These are phyloP conservation scores for Ophiobolus disseminans DNA, from an alignment of 2,329 filamentous ascomycete genomes.

Conservation along the genomic window DNA sequence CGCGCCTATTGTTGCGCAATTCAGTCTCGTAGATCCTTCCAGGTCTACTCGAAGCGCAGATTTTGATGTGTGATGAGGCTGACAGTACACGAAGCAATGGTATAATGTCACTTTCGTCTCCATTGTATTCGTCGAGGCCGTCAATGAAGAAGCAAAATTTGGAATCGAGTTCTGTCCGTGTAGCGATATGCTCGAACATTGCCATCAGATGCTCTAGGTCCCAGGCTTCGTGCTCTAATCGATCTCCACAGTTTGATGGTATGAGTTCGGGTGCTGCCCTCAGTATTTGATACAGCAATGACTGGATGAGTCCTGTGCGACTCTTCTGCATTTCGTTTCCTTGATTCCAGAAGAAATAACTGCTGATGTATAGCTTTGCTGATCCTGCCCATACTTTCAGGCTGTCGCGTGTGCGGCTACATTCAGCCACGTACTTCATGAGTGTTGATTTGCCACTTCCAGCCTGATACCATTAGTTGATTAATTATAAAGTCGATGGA, in stretches of 20 bases:
- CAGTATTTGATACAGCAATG: conserved; percentile 19
- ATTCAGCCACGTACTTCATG: conserved; percentile 41
- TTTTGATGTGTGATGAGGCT: conserved; percentile 7
- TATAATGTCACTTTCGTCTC: conserved; percentile 6
- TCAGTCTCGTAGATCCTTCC: conserved; percentile 9
- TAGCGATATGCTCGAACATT: conserved; percentile 4
- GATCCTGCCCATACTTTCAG: conserved; percentile 47
- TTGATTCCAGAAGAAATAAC: conserved; percentile 26
- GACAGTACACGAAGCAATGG: conserved; percentile 3
- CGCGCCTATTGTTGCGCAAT: neutral
- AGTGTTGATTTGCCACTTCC: conserved; percentile 59
- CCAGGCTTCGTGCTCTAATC: conserved; percentile 14
- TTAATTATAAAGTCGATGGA: conserved; percentile 7
- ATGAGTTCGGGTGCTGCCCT: conserved; percentile 14
- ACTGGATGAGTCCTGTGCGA: conserved; percentile 11
- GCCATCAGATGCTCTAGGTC: conserved; percentile 7
- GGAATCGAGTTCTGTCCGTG: neutral
- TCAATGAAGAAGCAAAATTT: conserved; percentile 24
- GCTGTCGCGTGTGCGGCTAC: conserved; percentile 23
- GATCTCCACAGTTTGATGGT: neutral
- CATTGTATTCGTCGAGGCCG: conserved; percentile 22
- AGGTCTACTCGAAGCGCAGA: conserved; percentile 14
- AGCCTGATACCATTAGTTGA: conserved; percentile 31
- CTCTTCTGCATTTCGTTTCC: conserved; percentile 19
- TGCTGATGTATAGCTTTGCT: conserved; percentile 35